Base-by-base conservation (phyloP, 2,329 filamentous ascomycete genomes). In the Cyclaneusma minus region DNA sequence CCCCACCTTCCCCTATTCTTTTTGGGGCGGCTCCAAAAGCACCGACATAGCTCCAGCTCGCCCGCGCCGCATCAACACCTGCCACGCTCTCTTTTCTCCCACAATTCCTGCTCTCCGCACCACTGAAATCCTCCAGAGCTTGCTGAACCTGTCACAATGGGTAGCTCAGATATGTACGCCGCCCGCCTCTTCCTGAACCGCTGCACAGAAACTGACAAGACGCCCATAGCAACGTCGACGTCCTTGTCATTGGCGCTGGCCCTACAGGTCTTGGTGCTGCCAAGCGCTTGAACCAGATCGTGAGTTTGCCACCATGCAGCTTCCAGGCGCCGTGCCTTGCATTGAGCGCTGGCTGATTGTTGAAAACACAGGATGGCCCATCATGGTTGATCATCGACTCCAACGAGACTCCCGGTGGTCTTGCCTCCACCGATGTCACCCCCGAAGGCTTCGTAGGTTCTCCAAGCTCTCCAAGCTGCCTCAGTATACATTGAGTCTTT, bases 361-460 rank as follows among this genome's bases (percentile, higher is more conserved):
- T 14, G 14, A 16, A 25, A 15, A 8, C 7, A 24, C 45, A 95
- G 87, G 68, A 92, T 50, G 78, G 77, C 40, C 78, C 84, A 43
- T 94, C 85, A 49, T 98, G 89, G 89, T 54, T 95, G 64, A 91
- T 98, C 48, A 64, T 95, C 39, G 89, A 98, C 59, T 76, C 80
- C 31, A 84, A 80, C 50, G 77, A 91, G 54, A 89, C 74, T 47
- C 84, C 89, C 25, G 89, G 89, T 55, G 89, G 89, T 64, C 76
- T 98, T 46, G 89, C 89, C 42, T 85, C 85, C 28, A 98, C 89
- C 34, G 89, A 98, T 54, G 68, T 82, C 43, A 95, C 89, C 21
- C 79, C 81, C 29, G 89, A 98, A 60, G 89, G 87, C 53, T 95
- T 95, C 61, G 85, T 94, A 69, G 61, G 84, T 83, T 28, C 25